Percentiles rank a stretch among this genome's conserved stretches.
These are phyloP conservation scores for Ramicandelaber brevisporus DNA, from an alignment of 192 early-diverging fungal species.

Conservation along the genomic window DNA sequence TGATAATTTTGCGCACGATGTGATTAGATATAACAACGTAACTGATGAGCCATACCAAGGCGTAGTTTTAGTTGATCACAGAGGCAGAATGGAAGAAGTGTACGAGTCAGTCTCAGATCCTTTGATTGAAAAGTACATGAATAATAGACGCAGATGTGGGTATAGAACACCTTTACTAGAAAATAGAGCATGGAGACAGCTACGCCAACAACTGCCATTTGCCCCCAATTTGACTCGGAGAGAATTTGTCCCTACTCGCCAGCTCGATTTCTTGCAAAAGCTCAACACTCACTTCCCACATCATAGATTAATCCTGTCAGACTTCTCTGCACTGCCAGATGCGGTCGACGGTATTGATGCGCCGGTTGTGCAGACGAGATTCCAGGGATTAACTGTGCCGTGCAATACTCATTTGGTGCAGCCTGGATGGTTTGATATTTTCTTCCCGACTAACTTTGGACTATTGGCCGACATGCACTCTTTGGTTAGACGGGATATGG, in stretches of 20 bases:
- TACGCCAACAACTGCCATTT: slow-evolving; percentile 45
- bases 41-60: slow-evolving; percentile 54
- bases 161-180: slow-evolving; percentile 40
- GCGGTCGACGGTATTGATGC: slow-evolving; percentile 53
- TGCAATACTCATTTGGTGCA: slow-evolving; percentile 90
- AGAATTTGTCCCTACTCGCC: slow-evolving; percentile 81
- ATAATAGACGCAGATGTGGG: slow-evolving; percentile 21
- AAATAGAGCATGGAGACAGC: slow-evolving; percentile 13
- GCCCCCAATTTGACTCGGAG: slow-evolving; percentile 57
- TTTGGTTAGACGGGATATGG: not conserved
- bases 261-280: slow-evolving; percentile 40
- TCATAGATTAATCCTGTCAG: slow-evolving; percentile 65
- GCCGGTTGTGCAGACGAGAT: slow-evolving; percentile 89
- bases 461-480: slow-evolving; percentile 15
- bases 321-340: slow-evolving; percentile 70
- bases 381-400: slow-evolving; percentile 71
- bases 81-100: slow-evolving; percentile 65
- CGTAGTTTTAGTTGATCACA: slow-evolving; percentile 50
- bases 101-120: slow-evolving; percentile 62
- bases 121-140: slow-evolving; percentile 43
- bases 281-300: slow-evolving; percentile 62
- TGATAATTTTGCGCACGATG: slow-evolving; percentile 92
- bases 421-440: slow-evolving; percentile 97
- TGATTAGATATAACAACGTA: slow-evolving; percentile 61
- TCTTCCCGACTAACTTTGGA: slow-evolving; percentile 96